Base-by-base conservation (phyloP, 208 protist species). In the Crithidia thermophila region DNA sequence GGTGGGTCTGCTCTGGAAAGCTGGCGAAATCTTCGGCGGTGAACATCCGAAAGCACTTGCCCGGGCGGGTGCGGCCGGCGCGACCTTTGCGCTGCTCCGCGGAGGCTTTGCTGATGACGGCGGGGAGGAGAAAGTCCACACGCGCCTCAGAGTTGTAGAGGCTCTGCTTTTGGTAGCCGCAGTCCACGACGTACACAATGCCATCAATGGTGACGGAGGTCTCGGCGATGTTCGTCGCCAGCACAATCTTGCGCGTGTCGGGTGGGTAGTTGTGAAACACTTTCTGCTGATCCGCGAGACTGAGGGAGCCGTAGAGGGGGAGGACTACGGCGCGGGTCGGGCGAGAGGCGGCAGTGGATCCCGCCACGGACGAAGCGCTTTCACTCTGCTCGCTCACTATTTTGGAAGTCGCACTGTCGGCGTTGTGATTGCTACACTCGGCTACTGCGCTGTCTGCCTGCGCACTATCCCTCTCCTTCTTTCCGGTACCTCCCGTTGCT, bases 161-260 rank as follows among this genome's bases (percentile, higher is more conserved):
- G 68, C 98, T 99, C 78, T 99, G 98, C 85, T 99, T 99, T 49
- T 96, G 87, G 61, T 99, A 99, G 20, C 98, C 98, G 28, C 97
- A 96, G 85, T 99, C 99, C 16, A 99, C 90, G 5, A 99, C 99
- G 75, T 98, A 99, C 27, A 99, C 98, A 52, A 99, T 97, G 52
- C 99, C 99, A 61, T 99, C 98, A 67, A 99, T 99, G 4, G 99
- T 99, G 20, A 99, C 77, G 2, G 98, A 99, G 5, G 99, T 99
- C 78, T 99, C 99, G 7, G 99, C 99, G 52, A 99, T 99, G 85
- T 99, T 99, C 7, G 99, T 99, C 1, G 98, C 79, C 31, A 99
- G 84, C 0, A 99, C 91, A 20, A 99, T 90, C 75, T 99, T 98
- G 43, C 97, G 76, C 25, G 62, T 73, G 67, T 85, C 43, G n/a